Base-by-base conservation (phyloP, 768 basidiomycete species). In the Naganishia vishniacii region DNA sequence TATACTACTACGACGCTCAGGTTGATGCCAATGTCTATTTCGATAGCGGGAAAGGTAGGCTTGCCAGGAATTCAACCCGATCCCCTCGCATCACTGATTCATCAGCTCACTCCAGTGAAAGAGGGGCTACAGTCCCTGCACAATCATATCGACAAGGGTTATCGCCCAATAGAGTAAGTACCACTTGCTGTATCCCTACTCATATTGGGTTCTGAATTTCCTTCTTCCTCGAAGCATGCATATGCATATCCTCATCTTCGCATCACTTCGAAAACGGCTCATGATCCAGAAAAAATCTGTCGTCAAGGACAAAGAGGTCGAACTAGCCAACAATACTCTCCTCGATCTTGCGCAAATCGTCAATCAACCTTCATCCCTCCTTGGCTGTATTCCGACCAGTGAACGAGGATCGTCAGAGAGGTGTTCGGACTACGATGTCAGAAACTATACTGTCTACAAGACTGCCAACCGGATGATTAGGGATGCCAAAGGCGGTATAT, bases 231-330 rank as follows among this genome's bases (percentile, higher is more conserved):
- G 25, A 4, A 62, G 61, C 32, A 15, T 49, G 16, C 61, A 62
- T 31, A 62, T 62, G 45, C 61, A 62, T 42, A 62, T 62, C n/a
- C 29, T 62, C 46, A 31, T 62, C 29, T 37, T 48, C 34, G 34
- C 44, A 1, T 46, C 61, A 15, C 47, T 48, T 7, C 45, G 41
- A n/a, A 46, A 48, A 26, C 53, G 53, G 6, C 37, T 56, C n/a
- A 20, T 20, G 25, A 42, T 48, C 4, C 61, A 29, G 4, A 23
- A 26, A n/a, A 25, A 37, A 23, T 18, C 29, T 3, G 42, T 46
- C 15, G 20, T 45, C 42, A 32, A 31, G 18, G 47, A 46, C 61
- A 32, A 31, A 9, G 29, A 46, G 28, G 61, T n/a, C 3, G 47
- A 29, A 40, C 45, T 62, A 32, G 61, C 61, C 26, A 47, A 46